Conservation (phyloP, 2,329 filamentous ascomycete genomes). For the Pseudovirgaria hyperparasitica region DNA sequence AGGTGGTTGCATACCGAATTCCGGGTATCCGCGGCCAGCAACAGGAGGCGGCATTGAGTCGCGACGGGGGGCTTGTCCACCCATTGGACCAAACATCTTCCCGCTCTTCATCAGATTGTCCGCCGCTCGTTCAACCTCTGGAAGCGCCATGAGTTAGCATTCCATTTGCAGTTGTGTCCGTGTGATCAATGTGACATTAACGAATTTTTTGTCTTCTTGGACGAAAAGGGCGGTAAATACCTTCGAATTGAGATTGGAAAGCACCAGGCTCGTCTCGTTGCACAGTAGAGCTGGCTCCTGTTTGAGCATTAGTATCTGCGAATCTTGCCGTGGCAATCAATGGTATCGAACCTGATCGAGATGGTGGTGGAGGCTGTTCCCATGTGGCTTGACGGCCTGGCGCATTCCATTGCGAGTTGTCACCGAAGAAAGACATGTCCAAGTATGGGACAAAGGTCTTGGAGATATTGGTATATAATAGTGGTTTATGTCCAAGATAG, state of each 20-base stretch:
- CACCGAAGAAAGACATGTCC: constrained; percentile 57
- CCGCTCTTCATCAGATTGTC: constrained; percentile 96
- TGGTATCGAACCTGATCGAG: constrained; percentile 47
- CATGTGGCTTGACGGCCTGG: constrained; percentile 53
- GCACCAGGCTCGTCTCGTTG: constrained; percentile 58
- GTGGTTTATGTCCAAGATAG: too few species aligned
- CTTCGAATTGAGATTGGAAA: constrained; percentile 80
- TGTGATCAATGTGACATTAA: neutral
- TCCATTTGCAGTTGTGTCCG: constrained; percentile 1
- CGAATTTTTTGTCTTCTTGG: neutral
- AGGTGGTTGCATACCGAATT: constrained; percentile 41
- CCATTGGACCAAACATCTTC: constrained; percentile 58
- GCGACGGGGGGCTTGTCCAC: constrained; percentile 56
- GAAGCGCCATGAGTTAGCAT: constrained; percentile 3
- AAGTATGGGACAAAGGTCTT: too few species aligned
- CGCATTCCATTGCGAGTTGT: constrained; percentile 50
- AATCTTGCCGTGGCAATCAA: constrained; percentile 6
- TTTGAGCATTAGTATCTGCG: constrained; percentile 16
- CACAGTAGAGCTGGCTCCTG: constrained; percentile 61
- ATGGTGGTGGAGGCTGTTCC: constrained; percentile 61
- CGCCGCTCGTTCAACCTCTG: constrained; percentile 90
- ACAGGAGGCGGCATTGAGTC: constrained; percentile 62
- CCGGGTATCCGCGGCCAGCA: constrained; percentile 41
- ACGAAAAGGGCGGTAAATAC: constrained; percentile 35
- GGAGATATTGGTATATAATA: too few species aligned